These are phyloP conservation scores for Citrus medica DNA, from an alignment of 345 rosid species.

Conservation along the genomic window DNA sequence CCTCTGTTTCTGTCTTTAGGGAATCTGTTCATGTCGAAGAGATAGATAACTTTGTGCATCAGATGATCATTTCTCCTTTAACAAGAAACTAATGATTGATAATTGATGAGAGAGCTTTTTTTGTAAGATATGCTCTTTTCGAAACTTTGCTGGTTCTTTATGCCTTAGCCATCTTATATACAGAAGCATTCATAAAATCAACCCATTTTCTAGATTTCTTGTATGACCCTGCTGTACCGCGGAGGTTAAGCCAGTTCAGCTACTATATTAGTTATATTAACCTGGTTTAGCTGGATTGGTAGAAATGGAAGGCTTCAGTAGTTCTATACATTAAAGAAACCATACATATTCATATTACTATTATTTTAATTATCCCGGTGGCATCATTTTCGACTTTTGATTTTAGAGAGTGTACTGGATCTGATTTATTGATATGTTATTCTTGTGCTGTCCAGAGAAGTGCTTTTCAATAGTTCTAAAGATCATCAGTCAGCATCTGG, in stretches of 20 bases:
- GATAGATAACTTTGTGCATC: neutral
- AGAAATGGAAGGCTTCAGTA: neutral
- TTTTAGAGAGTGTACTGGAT: neutral
- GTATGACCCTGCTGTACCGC: neutral
- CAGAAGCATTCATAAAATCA: neutral
- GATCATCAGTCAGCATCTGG: conserved; percentile 8
- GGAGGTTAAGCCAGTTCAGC: neutral
- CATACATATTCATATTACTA: neutral
- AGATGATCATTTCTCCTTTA: neutral
- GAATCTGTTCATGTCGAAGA: neutral
- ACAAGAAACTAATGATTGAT: neutral
- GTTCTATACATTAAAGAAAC: neutral
- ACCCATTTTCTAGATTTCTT: neutral
- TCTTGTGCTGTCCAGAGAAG: conserved; percentile 14
- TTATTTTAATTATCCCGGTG: neutral
- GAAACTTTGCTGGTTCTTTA: neutral
- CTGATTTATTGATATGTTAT: neutral
- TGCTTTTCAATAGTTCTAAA: conserved; percentile 1
- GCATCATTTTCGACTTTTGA: neutral
- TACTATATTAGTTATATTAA: neutral
- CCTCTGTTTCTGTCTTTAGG: neutral
- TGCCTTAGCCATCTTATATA: neutral
- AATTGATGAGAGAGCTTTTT: neutral
- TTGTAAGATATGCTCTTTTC: neutral
- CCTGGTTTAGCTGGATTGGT: neutral